These are phyloP conservation scores for Diplodia scrobiculata DNA, from an alignment of 2,329 filamentous ascomycete species.

Conservation along the genomic window DNA sequence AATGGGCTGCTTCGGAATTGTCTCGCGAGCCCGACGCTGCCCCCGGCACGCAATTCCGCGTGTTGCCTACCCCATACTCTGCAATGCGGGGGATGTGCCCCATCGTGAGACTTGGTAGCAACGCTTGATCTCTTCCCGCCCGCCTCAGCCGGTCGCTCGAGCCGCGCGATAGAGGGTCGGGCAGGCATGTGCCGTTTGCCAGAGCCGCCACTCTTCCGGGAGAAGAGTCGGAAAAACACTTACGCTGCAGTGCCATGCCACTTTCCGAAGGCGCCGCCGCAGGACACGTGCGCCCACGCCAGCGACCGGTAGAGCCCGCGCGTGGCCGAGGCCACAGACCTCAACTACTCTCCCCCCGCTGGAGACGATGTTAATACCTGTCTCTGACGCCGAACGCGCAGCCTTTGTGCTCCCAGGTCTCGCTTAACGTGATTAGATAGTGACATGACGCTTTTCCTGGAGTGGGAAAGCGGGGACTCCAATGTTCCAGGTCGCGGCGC, in stretches of 20 bases:
- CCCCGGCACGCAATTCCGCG: not conserved
- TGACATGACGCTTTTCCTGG: conserved; percentile 4
- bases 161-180: not conserved
- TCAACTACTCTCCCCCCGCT: not conserved
- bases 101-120: not conserved
- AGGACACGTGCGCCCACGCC: not conserved
- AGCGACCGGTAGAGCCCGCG: not conserved
- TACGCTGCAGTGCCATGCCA: conserved; percentile 11
- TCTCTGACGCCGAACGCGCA: not conserved
- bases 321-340: not conserved
- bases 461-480: conserved; percentile 11
- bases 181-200: not conserved
- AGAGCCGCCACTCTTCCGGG: not conserved
- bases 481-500: conserved; percentile 10
- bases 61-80: conserved; percentile 3
- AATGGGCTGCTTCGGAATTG: not conserved
- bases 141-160: not conserved
- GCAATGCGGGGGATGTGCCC: conserved; percentile 5
- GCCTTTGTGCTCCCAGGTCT: not conserved
- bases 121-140: not conserved
- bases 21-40: not conserved
- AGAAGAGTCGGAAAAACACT: conserved; percentile 9
- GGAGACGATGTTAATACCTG: not conserved
- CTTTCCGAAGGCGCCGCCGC: not conserved
- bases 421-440: not conserved